Base-by-base conservation (phyloP, 1,284 basidiomycete species). In the Marasmius fiardii region DNA sequence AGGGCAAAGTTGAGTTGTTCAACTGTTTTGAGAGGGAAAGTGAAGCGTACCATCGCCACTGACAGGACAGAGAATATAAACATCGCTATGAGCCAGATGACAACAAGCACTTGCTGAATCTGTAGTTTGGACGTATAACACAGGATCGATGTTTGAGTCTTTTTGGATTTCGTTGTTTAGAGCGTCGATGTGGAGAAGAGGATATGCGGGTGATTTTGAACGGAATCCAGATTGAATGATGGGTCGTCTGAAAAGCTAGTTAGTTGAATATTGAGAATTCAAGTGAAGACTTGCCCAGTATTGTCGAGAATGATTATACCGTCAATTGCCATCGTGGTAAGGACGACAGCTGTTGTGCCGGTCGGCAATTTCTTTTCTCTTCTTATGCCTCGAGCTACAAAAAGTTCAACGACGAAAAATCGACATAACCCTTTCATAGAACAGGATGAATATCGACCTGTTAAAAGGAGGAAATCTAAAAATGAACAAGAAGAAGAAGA, bases 221-320 rank as follows among this genome's bases (percentile, higher is more conserved):
- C 90, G 86, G 73, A 97, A 98, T 52, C 91, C 91, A 34, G 93
- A 94, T 68, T 95, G 92, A 60, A 96, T 92, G 60, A 98, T 88
- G 34, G 94, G 89, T 53, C 86, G 89, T 50, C 92, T 94, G 23
- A 14, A n/a, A n/a, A 26, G 48, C 8, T 12, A 35, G 4, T 12
- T 34, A 21, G 26, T 21, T 24, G 41, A n/a, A 10, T 16, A 48
- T 51, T 60, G 59, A 61, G 58, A 58, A 49, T 53, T 54, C 45
- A 24, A 53, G 23, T 33, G 28, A 37, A 31, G 41, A 74, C 86
- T 65, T 64, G 92, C 87, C 92, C 90, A 61, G 83, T 79, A 56
- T 80, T 78, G 71, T 95, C 93, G 54, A 96, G 77, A 59, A 96
- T 88, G 66, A 97, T 95, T 59, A 97, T 77, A 11, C 94, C 94